These are phyloP conservation scores for Beauveria caledonica DNA, from an alignment of 2,329 filamentous ascomycete species.

Conservation along the genomic window DNA sequence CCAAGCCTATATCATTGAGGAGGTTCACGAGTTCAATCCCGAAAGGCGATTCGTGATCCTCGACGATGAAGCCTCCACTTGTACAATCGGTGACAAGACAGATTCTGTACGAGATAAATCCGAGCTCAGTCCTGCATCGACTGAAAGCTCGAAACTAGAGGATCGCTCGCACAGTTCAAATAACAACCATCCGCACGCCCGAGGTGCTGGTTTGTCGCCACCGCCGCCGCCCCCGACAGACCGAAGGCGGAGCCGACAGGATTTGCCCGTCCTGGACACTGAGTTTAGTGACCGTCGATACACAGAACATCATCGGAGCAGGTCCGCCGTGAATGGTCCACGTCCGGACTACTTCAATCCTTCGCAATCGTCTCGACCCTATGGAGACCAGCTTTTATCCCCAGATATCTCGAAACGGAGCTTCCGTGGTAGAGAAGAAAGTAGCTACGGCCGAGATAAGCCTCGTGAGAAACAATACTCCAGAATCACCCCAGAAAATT, in stretches of 20 bases:
- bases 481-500: neutral
- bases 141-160: neutral
- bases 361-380: slow-evolving; percentile 20
- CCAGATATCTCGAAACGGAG: slow-evolving; percentile 35
- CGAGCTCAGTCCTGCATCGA: slow-evolving; percentile 10
- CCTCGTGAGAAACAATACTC: slow-evolving; percentile 8
- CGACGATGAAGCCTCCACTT: slow-evolving; percentile 18
- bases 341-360: slow-evolving; percentile 25
- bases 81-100: slow-evolving; percentile 15
- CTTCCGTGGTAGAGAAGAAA: slow-evolving; percentile 33
- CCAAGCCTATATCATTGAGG: slow-evolving; percentile 59
- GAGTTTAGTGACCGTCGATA: slow-evolving; percentile 22
- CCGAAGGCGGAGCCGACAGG: slow-evolving; percentile 26
- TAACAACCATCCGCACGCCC: neutral
- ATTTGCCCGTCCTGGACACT: slow-evolving; percentile 39
- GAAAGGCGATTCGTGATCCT: slow-evolving; percentile 61
- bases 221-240: slow-evolving; percentile 12
- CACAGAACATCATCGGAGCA: slow-evolving; percentile 26
- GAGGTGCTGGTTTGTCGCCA: slow-evolving; percentile 14
- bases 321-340: slow-evolving; percentile 26
- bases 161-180: neutral
- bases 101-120: slow-evolving; percentile 21
- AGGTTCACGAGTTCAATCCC: slow-evolving; percentile 50
- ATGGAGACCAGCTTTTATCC: slow-evolving; percentile 30
- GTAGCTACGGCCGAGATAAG: slow-evolving; percentile 23